Evolutionary conservation across 192 early-diverging fungal genomes (phyloP).

Genomic region (Rhizoclosmatium globosum): DNA sequence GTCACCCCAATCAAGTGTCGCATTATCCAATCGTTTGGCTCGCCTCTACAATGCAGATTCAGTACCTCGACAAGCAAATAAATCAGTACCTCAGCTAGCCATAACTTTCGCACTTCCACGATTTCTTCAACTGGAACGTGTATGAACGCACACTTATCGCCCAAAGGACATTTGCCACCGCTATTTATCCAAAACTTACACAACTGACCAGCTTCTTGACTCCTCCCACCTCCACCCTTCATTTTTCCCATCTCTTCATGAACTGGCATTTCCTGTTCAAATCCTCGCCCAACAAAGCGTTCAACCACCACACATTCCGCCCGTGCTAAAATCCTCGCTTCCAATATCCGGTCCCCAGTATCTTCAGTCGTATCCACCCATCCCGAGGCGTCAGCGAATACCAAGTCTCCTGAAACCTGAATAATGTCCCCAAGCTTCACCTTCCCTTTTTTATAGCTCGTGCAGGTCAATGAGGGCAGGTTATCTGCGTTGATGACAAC

Average conservation of each 20-base stretch:
- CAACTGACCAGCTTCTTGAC: background rate
- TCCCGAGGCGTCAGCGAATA: slow-evolving; percentile 4
- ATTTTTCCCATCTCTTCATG: background rate
- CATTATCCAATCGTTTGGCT: slow-evolving; percentile 32
- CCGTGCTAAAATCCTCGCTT: slow-evolving; percentile 4
- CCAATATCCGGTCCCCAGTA: background rate
- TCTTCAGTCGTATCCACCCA: background rate
- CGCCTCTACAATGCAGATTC: background rate
- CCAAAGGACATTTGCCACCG: slow-evolving; percentile 29
- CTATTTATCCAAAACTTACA: slow-evolving; percentile 52
- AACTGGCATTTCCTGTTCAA: slow-evolving; percentile 23
- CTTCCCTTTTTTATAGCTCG: slow-evolving; percentile 5
- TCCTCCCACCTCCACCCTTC: background rate
- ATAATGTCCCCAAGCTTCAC: slow-evolving; percentile 18
- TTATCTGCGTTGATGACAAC: slow-evolving; percentile 1
- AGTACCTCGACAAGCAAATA: background rate
- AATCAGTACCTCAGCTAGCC: slow-evolving; percentile 47
- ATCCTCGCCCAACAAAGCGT: slow-evolving; percentile 23
- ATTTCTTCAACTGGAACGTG: slow-evolving; percentile 45
- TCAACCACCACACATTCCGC: background rate
- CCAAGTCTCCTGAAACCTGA: slow-evolving; percentile 1
- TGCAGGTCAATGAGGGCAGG: background rate
- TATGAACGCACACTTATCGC: slow-evolving; percentile 37
- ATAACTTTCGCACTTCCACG: slow-evolving; percentile 35
- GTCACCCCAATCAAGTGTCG: slow-evolving; percentile 48